These are phyloP conservation scores for Thelephora terrestris DNA, from an alignment of 1,284 basidiomycete genomes.

Conservation along the genomic window DNA sequence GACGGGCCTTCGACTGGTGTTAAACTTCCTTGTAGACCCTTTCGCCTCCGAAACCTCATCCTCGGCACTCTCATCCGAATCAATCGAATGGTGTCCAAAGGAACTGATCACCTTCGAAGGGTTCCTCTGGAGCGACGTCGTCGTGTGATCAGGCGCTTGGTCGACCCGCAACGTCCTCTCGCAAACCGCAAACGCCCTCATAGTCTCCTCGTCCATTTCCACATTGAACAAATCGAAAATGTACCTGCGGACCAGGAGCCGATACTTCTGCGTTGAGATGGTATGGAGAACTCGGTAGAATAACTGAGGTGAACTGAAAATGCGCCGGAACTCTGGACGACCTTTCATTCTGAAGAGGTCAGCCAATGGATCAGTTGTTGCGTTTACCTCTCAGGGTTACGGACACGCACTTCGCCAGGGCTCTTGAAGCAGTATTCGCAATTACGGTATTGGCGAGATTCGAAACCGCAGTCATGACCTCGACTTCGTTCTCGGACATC, in stretches of 20 bases:
- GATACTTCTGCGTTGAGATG: slow-evolving; percentile 82
- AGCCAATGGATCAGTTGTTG: background rate
- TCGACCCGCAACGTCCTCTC: slow-evolving; percentile 33
- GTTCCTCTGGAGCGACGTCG: slow-evolving; percentile 2
- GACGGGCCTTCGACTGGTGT: background rate
- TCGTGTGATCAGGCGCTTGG: slow-evolving; percentile 6
- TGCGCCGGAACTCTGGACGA: slow-evolving; percentile 61
- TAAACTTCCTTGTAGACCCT: background rate
- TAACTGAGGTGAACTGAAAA: slow-evolving; percentile 71
- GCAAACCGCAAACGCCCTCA: slow-evolving; percentile 40
- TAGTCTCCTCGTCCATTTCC: slow-evolving; percentile 53
- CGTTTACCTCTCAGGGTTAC: background rate
- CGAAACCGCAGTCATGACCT: slow-evolving; percentile 83
- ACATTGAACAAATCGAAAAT: slow-evolving; percentile 90
- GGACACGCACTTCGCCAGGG: slow-evolving; percentile 60
- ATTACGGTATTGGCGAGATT: slow-evolving; percentile 95
- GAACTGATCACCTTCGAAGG: background rate
- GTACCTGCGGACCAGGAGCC: slow-evolving; percentile 83
- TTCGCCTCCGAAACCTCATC: background rate
- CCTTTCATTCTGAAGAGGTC: slow-evolving; percentile 58
- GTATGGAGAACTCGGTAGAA: slow-evolving; percentile 80
- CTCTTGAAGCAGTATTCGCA: slow-evolving; percentile 84
- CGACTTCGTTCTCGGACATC: slow-evolving; percentile 66
- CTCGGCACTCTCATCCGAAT: slow-evolving; percentile 10
- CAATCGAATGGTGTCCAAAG: background rate